These are phyloP conservation scores for Trichoderma koningii DNA, from an alignment of 2,329 filamentous ascomycete genomes.

Conservation along the genomic window DNA sequence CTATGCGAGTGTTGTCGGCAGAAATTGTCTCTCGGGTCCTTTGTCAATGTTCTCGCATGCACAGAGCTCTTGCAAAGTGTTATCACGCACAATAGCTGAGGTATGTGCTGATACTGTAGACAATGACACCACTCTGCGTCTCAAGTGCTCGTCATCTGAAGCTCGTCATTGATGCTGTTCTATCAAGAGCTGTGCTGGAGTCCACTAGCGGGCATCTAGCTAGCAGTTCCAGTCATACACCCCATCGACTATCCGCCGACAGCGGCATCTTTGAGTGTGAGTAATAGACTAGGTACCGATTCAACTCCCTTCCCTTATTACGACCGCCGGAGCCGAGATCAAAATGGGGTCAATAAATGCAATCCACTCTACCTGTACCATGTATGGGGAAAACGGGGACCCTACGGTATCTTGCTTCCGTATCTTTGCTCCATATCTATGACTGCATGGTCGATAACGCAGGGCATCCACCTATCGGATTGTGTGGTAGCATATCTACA, in stretches of 20 bases:
- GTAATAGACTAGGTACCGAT: no score
- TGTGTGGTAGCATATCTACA: no score
- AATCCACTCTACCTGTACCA: no score
- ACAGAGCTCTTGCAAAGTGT: not conserved
- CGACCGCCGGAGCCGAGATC: not conserved
- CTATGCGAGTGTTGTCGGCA: not conserved
- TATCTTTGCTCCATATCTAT: no score
- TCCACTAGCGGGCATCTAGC: not conserved
- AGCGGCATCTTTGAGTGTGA: not conserved
- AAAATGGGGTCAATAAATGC: not conserved
- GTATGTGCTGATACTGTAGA: not conserved
- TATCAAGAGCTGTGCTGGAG: not conserved
- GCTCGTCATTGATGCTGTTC: not conserved
- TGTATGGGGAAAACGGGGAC: no score
- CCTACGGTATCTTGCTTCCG: no score
- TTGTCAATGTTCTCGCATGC: no score
- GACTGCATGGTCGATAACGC: no score
- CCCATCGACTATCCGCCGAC: not conserved
- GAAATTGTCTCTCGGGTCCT: not conserved
- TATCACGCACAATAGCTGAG: constrained; percentile 5
- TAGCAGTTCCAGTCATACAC: not conserved
- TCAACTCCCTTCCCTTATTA: no score
- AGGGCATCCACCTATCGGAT: no score
- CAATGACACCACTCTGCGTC: constrained; percentile 6
- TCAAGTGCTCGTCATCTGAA: not conserved